Percentiles rank a stretch among this genome's conserved stretches.
Evolutionary conservation across 768 basidiomycete species (phyloP).

Genomic region (Boletus tylopilopsis): DNA sequence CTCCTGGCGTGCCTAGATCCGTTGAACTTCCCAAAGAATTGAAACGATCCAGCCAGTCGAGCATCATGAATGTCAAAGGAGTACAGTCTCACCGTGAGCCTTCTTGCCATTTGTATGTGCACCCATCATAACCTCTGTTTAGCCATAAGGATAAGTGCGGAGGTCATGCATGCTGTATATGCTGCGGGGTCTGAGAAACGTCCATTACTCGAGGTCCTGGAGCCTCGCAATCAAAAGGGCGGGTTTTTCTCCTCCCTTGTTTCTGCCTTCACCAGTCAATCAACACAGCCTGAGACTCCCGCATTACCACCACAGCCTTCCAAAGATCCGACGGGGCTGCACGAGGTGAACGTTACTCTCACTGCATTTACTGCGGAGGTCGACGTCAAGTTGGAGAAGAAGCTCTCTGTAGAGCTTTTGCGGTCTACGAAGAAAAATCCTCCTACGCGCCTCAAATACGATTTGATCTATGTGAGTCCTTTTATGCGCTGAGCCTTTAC

Average conservation of each 20-base stretch:
- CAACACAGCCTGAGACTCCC: conserved; percentile 7
- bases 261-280: conserved; percentile 22
- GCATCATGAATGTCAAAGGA: conserved; percentile 65
- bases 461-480: conserved; percentile 64
- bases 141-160: conserved; percentile 38
- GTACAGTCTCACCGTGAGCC: conserved; percentile 62
- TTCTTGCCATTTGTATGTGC: not conserved
- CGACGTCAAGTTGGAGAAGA: conserved; percentile 60
- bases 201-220: conserved; percentile 32
- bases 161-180: conserved; percentile 13
- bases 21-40: conserved; percentile 55
- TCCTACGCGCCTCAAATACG: conserved; percentile 67
- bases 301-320: conserved; percentile 8
- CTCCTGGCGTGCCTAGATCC: conserved; percentile 46
- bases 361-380: conserved; percentile 40
- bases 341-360: conserved; percentile 27
- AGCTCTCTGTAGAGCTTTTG: conserved; percentile 68
- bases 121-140: not conserved
- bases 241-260: conserved; percentile 46
- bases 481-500: not conserved
- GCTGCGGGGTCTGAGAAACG: conserved; percentile 35
- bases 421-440: conserved; percentile 95
- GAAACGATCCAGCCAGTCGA: conserved; percentile 49
- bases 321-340: conserved; percentile 25
- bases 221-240: conserved; percentile 28